Percentiles rank a stretch among this genome's conserved stretches.
These are phyloP conservation scores for Cordyceps cateniannulata DNA, from an alignment of 2,329 filamentous ascomycete species.

Conservation along the genomic window DNA sequence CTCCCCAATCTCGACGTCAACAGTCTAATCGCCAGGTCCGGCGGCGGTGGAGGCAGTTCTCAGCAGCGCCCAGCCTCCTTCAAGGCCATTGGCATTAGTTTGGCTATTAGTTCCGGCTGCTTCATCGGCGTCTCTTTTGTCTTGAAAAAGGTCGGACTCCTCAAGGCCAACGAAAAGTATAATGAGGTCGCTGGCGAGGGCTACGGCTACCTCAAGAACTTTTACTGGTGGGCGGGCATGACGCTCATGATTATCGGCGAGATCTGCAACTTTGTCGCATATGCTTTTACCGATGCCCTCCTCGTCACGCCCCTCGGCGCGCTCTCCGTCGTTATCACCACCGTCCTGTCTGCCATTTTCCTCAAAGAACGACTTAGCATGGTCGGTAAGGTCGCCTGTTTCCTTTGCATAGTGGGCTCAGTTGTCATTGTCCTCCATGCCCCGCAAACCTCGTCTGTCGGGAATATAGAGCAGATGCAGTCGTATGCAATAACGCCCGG, in stretches of 20 bases:
- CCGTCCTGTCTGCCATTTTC: constrained; percentile 87
- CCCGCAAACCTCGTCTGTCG: constrained; percentile 75
- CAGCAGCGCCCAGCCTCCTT: constrained; percentile 44
- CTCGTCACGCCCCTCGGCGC: constrained; percentile 89
- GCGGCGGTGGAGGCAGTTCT: not conserved
- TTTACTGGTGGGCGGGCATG: constrained; percentile 95
- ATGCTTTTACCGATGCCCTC: constrained; percentile 94
- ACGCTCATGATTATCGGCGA: constrained; percentile 94
- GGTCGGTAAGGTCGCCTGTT: constrained; percentile 92
- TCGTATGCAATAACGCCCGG: constrained; percentile 77
- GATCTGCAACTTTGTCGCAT: constrained; percentile 94
- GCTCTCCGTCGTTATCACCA: constrained; percentile 85
- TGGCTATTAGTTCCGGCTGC: constrained; percentile 79
- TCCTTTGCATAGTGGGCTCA: constrained; percentile 88
- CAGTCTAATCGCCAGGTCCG: not conserved
- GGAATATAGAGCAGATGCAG: constrained; percentile 89
- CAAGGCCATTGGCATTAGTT: constrained; percentile 78
- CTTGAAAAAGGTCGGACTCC: constrained; percentile 84
- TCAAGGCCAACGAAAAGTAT: constrained; percentile 93
- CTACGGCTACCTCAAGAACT: constrained; percentile 94
- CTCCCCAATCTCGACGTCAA: not conserved
- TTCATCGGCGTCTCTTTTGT: constrained; percentile 97
- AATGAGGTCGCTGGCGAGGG: constrained; percentile 93
- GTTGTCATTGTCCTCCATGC: constrained; percentile 94
- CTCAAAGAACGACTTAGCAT: constrained; percentile 92